phyloP scores from a whole-genome alignment of 257 asterid species.

The Coffea eugenioides region DNA sequence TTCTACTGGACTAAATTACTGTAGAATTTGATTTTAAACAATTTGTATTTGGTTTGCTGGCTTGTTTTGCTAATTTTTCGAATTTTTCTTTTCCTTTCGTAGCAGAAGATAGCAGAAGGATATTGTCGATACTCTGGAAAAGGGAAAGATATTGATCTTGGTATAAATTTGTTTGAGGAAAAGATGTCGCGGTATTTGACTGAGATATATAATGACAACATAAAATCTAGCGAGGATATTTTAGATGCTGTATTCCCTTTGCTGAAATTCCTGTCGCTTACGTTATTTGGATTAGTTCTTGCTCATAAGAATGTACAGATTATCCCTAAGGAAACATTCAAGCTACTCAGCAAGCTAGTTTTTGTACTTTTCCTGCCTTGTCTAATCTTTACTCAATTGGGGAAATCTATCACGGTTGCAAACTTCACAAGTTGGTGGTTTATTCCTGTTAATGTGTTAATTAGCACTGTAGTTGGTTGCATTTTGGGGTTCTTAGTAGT shows the following conservation, averaged over 20 bases:
- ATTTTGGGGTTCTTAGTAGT: constrained; percentile 37
- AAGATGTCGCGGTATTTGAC: not conserved
- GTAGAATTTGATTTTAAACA: not conserved
- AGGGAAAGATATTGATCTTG: not conserved
- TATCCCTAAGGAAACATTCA: constrained; percentile 39
- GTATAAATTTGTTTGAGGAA: not conserved
- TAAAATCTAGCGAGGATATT: constrained; percentile 23
- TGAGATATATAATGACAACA: constrained; percentile 17
- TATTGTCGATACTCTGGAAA: not conserved
- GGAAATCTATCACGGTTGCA: constrained; percentile 32
- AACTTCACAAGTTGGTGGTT: constrained; percentile 42
- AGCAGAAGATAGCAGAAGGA: constrained; percentile 3
- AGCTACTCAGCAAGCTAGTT: constrained; percentile 44
- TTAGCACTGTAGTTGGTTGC: constrained; percentile 37
- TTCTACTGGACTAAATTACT: not conserved
- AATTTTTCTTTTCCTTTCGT: not conserved
- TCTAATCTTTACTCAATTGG: constrained; percentile 37
- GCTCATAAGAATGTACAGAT: constrained; percentile 28
- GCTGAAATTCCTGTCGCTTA: constrained; percentile 33
- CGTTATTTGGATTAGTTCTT: constrained; percentile 32
- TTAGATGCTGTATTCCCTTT: constrained; percentile 35
- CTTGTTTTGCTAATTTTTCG: not conserved
- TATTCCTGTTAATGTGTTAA: constrained; percentile 39
- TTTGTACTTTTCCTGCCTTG: constrained; percentile 48
- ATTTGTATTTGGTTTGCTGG: not conserved